phyloP scores from a whole-genome alignment of 2,329 filamentous ascomycete genomes.

The Nemania serpens region DNA sequence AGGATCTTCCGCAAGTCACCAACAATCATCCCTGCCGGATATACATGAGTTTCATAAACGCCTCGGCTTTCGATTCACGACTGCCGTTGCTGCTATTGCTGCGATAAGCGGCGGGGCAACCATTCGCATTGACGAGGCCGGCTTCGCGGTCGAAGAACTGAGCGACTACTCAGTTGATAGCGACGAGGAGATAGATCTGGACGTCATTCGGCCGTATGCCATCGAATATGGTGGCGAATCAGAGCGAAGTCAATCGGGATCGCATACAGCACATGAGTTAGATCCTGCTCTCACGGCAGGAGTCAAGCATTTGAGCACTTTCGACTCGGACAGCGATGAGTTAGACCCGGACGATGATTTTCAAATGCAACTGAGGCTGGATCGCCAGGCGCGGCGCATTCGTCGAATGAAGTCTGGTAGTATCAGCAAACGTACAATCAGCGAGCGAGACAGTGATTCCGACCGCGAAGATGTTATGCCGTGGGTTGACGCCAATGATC shows the following conservation, averaged over 20 bases:
- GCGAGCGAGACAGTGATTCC: constrained; percentile 43
- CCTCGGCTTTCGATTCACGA: constrained; percentile 30
- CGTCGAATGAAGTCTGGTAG: constrained; percentile 43
- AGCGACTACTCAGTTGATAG: constrained; percentile 37
- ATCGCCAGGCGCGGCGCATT: constrained; percentile 35
- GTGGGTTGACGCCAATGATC: constrained; percentile 35
- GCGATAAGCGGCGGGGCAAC: constrained; percentile 23
- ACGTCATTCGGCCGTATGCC: constrained; percentile 37
- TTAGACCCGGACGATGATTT: constrained; percentile 38
- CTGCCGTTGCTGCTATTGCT: constrained; percentile 25
- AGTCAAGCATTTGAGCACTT: constrained; percentile 38
- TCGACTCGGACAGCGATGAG: constrained; percentile 36
- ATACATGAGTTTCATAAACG: constrained; percentile 30
- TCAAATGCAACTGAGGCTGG: constrained; percentile 26
- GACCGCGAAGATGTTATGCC: constrained; percentile 42
- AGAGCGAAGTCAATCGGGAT: constrained; percentile 37
- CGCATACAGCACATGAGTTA: constrained; percentile 36
- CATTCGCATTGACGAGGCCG: constrained; percentile 30
- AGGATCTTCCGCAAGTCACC: constrained; percentile 35
- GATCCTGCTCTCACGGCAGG: constrained; percentile 37
- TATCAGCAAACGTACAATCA: constrained; percentile 44
- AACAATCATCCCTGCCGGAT: constrained; percentile 38
- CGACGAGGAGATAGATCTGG: constrained; percentile 33
- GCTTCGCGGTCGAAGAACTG: constrained; percentile 41
- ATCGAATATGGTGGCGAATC: constrained; percentile 39